phyloP scores from a whole-genome alignment of 2,329 filamentous ascomycete genomes.

The Pyricularia grisea region DNA sequence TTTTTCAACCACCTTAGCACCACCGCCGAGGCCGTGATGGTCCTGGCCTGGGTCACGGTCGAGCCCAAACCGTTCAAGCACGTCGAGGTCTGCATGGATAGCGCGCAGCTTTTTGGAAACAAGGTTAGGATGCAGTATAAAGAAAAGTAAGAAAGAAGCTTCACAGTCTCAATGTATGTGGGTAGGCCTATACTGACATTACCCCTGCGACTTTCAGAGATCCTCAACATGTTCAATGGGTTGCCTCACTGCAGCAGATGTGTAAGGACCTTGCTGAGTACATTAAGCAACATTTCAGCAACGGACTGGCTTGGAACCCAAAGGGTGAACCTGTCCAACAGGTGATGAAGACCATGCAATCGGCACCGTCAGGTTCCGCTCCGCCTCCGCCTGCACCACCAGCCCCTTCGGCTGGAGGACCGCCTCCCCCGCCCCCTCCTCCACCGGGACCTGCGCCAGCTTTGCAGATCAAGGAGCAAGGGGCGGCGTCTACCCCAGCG shows the following conservation, averaged over 20 bases:
- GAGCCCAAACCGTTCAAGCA: constrained; percentile 77
- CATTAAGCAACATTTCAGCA: constrained; percentile 72
- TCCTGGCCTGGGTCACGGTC: constrained; percentile 83
- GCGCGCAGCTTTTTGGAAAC: constrained; percentile 91
- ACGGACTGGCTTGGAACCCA: constrained; percentile 80
- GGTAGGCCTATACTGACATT: constrained; percentile 7
- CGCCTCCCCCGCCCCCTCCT: constrained; percentile 60
- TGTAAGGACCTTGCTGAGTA: constrained; percentile 79
- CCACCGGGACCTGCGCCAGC: constrained; percentile 61
- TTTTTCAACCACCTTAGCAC: constrained; percentile 76
- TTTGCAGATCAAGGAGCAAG: constrained; percentile 45
- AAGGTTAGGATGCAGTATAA: constrained; percentile 86
- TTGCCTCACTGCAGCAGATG: constrained; percentile 84
- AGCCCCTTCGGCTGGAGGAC: constrained; percentile 39
- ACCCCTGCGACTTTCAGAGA: constrained; percentile 42
- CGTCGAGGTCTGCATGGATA: constrained; percentile 71
- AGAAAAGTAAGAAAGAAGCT: constrained; percentile 39
- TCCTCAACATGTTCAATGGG: constrained; percentile 73
- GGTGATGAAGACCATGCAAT: constrained; percentile 48
- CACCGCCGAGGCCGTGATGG: constrained; percentile 82
- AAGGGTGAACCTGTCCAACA: constrained; percentile 65
- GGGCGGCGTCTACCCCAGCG: constrained; percentile 32
- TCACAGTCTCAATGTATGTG: not conserved
- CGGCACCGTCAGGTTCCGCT: constrained; percentile 28
- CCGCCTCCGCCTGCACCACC: constrained; percentile 39